Evolutionary conservation across 2,329 filamentous ascomycete genomes (phyloP).

Genomic region (Trematosphaeria pertusa): DNA sequence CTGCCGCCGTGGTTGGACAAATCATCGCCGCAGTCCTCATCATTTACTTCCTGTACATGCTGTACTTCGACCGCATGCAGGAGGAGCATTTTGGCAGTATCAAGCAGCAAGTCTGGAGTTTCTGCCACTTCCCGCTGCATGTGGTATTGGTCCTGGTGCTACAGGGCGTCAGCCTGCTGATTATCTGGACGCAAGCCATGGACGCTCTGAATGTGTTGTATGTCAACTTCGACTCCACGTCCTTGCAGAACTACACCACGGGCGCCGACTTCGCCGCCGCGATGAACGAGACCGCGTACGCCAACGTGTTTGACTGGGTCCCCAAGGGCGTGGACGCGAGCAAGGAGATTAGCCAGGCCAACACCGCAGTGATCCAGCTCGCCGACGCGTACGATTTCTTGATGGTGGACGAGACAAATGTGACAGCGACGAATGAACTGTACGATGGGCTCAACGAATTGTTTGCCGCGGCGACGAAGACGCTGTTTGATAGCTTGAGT

Average conservation of each 20-base stretch:
- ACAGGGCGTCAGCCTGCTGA: slow-evolving; percentile 41
- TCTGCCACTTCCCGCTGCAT: slow-evolving; percentile 43
- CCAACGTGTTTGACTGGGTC: slow-evolving; percentile 27
- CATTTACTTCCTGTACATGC: slow-evolving; percentile 45
- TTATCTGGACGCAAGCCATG: slow-evolving; percentile 42
- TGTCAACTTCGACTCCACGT: slow-evolving; percentile 5
- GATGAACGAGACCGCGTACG: slow-evolving; percentile 20
- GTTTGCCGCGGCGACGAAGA: slow-evolving; percentile 22
- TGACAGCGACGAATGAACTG: slow-evolving; percentile 18
- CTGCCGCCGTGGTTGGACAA: slow-evolving; percentile 37
- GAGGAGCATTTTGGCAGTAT: slow-evolving; percentile 42
- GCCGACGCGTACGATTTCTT: slow-evolving; percentile 16
- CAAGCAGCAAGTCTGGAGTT: slow-evolving; percentile 42
- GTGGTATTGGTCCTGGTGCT: slow-evolving; percentile 35
- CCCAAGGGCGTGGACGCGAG: slow-evolving; percentile 33
- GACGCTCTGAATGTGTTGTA: slow-evolving; percentile 22
- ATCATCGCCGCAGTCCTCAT: slow-evolving; percentile 42
- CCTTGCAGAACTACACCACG: slow-evolving; percentile 6
- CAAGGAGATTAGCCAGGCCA: slow-evolving; percentile 19
- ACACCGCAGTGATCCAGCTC: slow-evolving; percentile 17
- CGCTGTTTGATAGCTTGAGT: slow-evolving; percentile 32
- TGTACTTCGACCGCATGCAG: slow-evolving; percentile 43
- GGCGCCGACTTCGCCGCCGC: slow-evolving; percentile 14
- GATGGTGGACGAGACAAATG: slow-evolving; percentile 15
- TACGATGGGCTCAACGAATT: slow-evolving; percentile 16